Percentiles rank a stretch among this genome's conserved stretches.
phyloP scores from a whole-genome alignment of 2,329 filamentous ascomycete genomes.

The Trichoderma breve region DNA sequence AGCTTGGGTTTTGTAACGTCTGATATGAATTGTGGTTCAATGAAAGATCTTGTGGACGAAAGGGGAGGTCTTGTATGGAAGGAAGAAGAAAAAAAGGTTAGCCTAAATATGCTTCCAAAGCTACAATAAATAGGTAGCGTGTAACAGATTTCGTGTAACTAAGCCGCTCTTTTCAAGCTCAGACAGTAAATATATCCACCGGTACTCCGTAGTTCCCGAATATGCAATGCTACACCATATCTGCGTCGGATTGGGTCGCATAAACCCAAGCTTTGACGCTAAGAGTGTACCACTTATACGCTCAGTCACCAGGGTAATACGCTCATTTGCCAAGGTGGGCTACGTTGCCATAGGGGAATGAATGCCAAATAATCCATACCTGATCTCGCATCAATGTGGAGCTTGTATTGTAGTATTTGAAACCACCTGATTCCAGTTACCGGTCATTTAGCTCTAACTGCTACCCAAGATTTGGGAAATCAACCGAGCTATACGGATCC shows the following conservation, averaged over 20 bases:
- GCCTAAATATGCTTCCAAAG: too few species aligned
- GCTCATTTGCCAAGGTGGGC: neutral
- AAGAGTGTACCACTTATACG: neutral
- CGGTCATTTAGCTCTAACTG: too few species aligned
- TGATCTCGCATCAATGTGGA: neutral
- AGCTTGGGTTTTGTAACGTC: too few species aligned
- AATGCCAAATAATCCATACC: neutral
- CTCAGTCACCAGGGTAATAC: neutral
- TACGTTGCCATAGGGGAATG: neutral
- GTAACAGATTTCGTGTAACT: too few species aligned
- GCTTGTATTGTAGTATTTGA: neutral
- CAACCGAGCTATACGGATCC: too few species aligned
- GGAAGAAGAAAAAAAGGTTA: too few species aligned
- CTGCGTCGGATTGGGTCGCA: neutral
- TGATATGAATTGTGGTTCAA: too few species aligned
- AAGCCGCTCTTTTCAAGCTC: too few species aligned
- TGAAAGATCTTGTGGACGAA: too few species aligned
- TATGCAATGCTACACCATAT: neutral
- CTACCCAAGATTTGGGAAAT: too few species aligned
- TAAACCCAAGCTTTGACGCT: neutral
- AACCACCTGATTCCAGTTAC: neutral
- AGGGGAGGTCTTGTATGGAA: too few species aligned
- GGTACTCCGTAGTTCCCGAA: neutral
- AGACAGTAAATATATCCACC: neutral
- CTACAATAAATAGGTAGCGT: too few species aligned